phyloP scores from a whole-genome alignment of 345 rosid genomes.

The Eucalyptus guilfoylei region DNA sequence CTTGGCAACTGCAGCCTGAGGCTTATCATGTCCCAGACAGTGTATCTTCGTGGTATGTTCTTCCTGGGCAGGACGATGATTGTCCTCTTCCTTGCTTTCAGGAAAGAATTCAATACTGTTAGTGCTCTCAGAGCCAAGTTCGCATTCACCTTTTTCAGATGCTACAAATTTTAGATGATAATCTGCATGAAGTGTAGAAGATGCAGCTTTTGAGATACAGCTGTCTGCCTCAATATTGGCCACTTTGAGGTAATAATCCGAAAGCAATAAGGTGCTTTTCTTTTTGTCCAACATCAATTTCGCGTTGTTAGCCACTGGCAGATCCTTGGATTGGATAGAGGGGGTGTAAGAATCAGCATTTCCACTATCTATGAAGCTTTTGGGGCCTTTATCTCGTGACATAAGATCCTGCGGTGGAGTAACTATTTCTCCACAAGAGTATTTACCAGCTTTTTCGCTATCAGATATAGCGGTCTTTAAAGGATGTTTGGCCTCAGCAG shows the following conservation, averaged over 20 bases:
- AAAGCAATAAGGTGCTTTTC: constrained; percentile 14
- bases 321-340: constrained; percentile 9
- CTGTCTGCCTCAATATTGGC: constrained; percentile 11
- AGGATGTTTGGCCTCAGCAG: constrained; percentile 3
- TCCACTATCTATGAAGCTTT: neutral
- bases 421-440: neutral
- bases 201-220: neutral
- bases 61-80: neutral
- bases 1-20: constrained; percentile 34
- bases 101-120: constrained; percentile 4
- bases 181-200: constrained; percentile 23
- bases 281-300: neutral
- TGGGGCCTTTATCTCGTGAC: constrained; percentile 9
- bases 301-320: neutral
- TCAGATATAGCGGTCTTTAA: constrained; percentile 1
- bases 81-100: constrained; percentile 5
- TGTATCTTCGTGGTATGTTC: neutral
- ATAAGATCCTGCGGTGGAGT: neutral
- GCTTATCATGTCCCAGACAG: constrained; percentile 10
- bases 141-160: constrained; percentile 1
- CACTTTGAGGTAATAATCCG: constrained; percentile 23
- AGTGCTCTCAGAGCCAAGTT: neutral
- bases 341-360: constrained; percentile 2
- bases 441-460: constrained; percentile 4
- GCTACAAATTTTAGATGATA: constrained; percentile 11